Base-by-base conservation (phyloP, 306 rosid genomes). In the Trifolium subterraneum region DNA sequence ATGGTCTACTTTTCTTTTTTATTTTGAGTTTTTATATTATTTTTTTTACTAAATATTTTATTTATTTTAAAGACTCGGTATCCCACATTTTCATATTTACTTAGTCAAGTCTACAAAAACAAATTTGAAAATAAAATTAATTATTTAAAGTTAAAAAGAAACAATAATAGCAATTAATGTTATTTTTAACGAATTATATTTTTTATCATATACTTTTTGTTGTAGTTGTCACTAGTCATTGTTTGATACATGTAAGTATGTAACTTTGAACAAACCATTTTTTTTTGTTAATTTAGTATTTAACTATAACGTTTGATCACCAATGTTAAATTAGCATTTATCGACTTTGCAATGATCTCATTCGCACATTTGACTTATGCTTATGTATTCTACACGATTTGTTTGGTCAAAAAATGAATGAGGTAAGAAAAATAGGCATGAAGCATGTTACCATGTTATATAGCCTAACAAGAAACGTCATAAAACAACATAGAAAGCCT, bases 351-450 rank as follows among this genome's bases (percentile, higher is more conserved):
- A 55, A n/a, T 2, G 29, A 64, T 64, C 58, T 67, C 56, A 41
- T 27, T 64, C 38, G 58, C 55, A 54, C 20, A n/a, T 79, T 72
- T 79, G 78, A 72, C 78, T 79, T 72, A 3, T 19, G 15, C 42
- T 48, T 7, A 13, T 52, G 19, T 3, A 41, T 63, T 78, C 6
- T 39, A 56, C 48, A 39, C 27, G 50, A 47, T 59, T 45, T 3
- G 2, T 52, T 51, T 72, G 72, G 51, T 19, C 15, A 65, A 27
- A 36, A 38, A 29, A 29, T 29, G 47, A 78, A 15, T 35, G 55
- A 31, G 68, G 70, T 31, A 44, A 58, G 55, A 47, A 69, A 14
- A 20, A 29, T 29, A 23, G 78, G 74, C 56, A 23, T 36, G 35
- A 72, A 39, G 63, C 78, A 65, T 55, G 78, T 45, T 54, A 14